A percentile compares a stretch with the other conserved stretches of the same genome.
phyloP scores from a whole-genome alignment of 139 green algal species.

The Monoraphidium neglectum region DNA sequence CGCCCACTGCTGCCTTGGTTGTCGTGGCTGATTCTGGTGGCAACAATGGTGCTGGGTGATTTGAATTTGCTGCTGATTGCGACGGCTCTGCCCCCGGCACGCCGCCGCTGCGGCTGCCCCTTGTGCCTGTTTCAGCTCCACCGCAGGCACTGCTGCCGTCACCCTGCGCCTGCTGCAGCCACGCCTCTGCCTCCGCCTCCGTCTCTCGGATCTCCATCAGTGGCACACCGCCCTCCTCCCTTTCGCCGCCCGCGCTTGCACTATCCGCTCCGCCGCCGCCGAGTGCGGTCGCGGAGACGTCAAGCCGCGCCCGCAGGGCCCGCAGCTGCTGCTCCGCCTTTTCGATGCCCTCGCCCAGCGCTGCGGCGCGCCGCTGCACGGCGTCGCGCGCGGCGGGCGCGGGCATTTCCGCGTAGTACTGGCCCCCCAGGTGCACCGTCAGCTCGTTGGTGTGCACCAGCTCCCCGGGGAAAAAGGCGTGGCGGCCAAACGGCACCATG shows the following conservation, averaged over 20 bases:
- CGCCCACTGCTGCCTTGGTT: too few species aligned
- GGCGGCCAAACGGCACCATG: slow-evolving; percentile 48
- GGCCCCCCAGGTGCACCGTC: slow-evolving; percentile 38
- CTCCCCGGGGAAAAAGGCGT: slow-evolving; percentile 51
- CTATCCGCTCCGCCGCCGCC: not conserved
- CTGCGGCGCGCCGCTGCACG: slow-evolving; percentile 25
- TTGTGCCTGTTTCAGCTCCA: too few species aligned
- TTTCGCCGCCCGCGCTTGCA: not conserved
- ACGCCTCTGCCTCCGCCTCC: too few species aligned
- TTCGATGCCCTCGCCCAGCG: slow-evolving; percentile 8
- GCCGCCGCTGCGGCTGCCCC: too few species aligned
- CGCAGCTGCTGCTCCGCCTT: slow-evolving; percentile 26
- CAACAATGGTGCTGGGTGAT: too few species aligned
- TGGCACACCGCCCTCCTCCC: too few species aligned
- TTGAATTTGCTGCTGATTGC: too few species aligned
- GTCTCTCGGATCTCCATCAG: too few species aligned
- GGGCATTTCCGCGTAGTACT: slow-evolving; percentile 33
- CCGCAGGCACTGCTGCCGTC: too few species aligned
- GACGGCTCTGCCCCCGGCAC: too few species aligned
- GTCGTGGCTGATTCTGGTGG: too few species aligned
- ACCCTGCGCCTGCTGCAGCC: too few species aligned
- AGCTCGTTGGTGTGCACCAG: slow-evolving; percentile 57
- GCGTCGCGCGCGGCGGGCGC: slow-evolving; percentile 32
- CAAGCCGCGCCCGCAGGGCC: slow-evolving; percentile 20
- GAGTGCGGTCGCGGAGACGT: slow-evolving; percentile 14